Conservation (phyloP, 139 green algal species). For the Tetradesmus lagerheimii region DNA sequence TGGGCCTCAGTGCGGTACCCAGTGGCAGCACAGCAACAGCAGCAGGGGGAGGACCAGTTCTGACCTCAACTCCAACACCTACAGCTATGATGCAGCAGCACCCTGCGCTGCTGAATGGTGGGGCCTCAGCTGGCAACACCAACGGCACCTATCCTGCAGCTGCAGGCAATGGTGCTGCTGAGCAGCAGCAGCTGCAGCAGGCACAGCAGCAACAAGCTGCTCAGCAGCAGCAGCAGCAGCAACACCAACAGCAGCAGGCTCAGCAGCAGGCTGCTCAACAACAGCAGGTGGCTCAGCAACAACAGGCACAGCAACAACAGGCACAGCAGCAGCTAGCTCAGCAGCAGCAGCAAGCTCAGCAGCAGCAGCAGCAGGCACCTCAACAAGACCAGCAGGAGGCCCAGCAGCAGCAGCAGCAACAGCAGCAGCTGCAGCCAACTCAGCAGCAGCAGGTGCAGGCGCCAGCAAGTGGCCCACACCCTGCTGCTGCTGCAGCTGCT, state of each 20-base stretch:
- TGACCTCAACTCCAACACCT: slow-evolving; percentile 11
- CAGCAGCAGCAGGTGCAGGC: background rate
- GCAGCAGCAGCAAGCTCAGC: background rate
- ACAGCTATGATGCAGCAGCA: slow-evolving; percentile 35
- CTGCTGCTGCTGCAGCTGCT: background rate
- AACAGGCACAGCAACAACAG: background rate
- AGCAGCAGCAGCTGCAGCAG: background rate
- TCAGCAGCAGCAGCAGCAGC: slow-evolving; percentile 19
- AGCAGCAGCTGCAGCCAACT: background rate
- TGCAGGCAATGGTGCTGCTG: background rate
- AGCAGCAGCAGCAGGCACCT: background rate
- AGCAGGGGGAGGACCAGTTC: background rate
- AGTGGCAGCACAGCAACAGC: slow-evolving; percentile 23
- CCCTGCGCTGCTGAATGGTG: background rate
- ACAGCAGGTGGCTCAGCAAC: background rate
- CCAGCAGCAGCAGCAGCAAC: background rate
- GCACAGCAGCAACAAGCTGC: background rate
- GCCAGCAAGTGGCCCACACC: background rate
- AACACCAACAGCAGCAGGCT: background rate
- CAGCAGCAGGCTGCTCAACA: background rate
- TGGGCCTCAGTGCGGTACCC: background rate
- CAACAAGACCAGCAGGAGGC: background rate
- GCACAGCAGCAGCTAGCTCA: background rate
- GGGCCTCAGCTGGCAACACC: background rate
- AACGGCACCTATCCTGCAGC: background rate